Evolutionary conservation across 345 rosid species (phyloP).

Genomic region (Rhizophora apiculata): DNA sequence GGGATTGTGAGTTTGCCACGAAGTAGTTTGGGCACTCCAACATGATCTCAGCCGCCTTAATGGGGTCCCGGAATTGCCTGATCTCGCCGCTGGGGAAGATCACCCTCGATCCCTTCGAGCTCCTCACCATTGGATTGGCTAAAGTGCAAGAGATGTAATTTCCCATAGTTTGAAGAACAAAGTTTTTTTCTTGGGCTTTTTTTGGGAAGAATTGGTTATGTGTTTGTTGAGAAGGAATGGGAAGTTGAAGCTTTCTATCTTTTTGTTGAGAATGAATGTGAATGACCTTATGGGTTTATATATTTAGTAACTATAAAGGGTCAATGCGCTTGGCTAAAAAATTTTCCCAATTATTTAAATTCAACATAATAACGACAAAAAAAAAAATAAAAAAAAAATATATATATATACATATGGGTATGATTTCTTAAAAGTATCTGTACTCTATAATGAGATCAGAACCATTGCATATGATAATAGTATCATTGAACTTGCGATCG

Average conservation of each 20-base stretch:
- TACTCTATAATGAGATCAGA: no score
- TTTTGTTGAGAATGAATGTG: slow-evolving; percentile 1
- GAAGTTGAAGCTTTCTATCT: neutral
- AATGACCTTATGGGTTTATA: neutral
- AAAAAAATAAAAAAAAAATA: no score
- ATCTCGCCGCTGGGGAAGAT: slow-evolving; percentile 70
- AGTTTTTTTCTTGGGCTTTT: neutral
- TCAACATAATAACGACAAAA: neutral
- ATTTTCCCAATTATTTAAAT: neutral
- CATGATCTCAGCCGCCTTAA: slow-evolving; percentile 87
- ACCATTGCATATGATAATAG: no score
- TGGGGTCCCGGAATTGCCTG: slow-evolving; percentile 45
- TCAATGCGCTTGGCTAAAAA: neutral
- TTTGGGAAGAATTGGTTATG: neutral
- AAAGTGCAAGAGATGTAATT: slow-evolving; percentile 64
- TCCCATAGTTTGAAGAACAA: slow-evolving; percentile 43
- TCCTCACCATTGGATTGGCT: slow-evolving; percentile 35
- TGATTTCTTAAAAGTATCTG: no score
- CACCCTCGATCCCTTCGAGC: slow-evolving; percentile 43
- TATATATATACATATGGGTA: no score
- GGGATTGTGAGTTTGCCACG: slow-evolving; percentile 61
- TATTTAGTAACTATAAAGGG: neutral
- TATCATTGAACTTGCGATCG: neutral
- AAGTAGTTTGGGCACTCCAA: slow-evolving; percentile 76
- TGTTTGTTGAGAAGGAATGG: neutral